Percentiles rank a stretch among this genome's conserved stretches.
These are phyloP conservation scores for Rubia yunnanensis DNA, from an alignment of 257 asterid genomes.

Conservation along the genomic window DNA sequence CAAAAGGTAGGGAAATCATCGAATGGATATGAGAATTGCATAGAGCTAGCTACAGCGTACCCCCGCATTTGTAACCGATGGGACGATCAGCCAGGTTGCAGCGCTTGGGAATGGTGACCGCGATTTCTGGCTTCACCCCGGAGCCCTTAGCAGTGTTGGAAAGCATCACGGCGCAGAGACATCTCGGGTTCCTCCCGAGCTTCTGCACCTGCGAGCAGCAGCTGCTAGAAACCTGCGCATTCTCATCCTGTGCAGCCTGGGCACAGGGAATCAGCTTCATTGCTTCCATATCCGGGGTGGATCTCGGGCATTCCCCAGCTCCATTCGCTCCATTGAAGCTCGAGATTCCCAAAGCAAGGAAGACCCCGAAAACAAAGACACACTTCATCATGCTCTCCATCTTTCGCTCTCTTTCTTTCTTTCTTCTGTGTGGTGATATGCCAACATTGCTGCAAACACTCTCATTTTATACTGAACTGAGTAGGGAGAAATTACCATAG, in stretches of 20 bases:
- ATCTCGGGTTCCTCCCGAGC: constrained; percentile 43
- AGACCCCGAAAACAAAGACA: constrained; percentile 21
- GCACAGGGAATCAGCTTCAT: constrained; percentile 66
- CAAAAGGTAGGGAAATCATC: no score
- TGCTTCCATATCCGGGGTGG: constrained; percentile 50
- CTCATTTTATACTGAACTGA: constrained; percentile 22
- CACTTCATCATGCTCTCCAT: constrained; percentile 15
- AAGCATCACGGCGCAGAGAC: constrained; percentile 71
- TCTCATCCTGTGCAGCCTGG: constrained; percentile 35
- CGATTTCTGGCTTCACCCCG: constrained; percentile 43
- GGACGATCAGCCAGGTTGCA: constrained; percentile 67
- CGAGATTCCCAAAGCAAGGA: constrained; percentile 17
- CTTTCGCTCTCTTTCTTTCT: constrained; percentile 4
- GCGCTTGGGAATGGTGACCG: constrained; percentile 61
- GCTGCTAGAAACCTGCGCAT: constrained; percentile 31
- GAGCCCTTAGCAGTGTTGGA: constrained; percentile 53
- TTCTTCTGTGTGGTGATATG: background rate
- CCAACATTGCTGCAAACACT: background rate
- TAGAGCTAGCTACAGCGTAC: constrained; percentile 25
- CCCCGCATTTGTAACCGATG: constrained; percentile 67
- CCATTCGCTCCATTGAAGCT: constrained; percentile 23
- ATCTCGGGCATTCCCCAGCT: constrained; percentile 53
- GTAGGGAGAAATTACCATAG: background rate
- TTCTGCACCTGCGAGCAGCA: constrained; percentile 53
- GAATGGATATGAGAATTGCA: no score